Evolutionary conservation across 2,329 filamentous ascomycete species (phyloP).

Genomic region (Fusarium sp.): DNA sequence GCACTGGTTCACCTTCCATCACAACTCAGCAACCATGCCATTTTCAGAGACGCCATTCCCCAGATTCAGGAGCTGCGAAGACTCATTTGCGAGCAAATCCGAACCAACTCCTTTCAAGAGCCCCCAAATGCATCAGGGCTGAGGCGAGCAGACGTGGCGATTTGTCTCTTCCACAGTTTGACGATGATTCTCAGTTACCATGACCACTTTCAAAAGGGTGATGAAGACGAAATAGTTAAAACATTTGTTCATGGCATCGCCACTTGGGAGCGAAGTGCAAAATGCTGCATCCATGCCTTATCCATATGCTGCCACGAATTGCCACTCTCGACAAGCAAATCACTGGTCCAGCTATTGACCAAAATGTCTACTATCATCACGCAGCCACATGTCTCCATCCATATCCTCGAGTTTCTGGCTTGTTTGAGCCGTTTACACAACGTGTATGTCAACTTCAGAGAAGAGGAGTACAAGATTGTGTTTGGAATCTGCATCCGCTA

Average conservation of each 20-base stretch:
- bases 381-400: conserved; percentile 87
- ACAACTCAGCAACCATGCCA: conserved; percentile 87
- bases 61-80: conserved; percentile 81
- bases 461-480: conserved; percentile 91
- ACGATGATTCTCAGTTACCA: conserved; percentile 93
- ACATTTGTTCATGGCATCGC: conserved; percentile 87
- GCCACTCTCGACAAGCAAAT: conserved; percentile 85
- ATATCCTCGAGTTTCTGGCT: conserved; percentile 95
- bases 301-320: conserved; percentile 96
- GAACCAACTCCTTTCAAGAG: conserved; percentile 79
- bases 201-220: conserved; percentile 80
- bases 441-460: conserved; percentile 86
- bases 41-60: conserved; percentile 78
- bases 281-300: conserved; percentile 92
- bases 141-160: conserved; percentile 86
- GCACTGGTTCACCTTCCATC: conserved; percentile 85
- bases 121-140: conserved; percentile 82
- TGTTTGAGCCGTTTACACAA: conserved; percentile 85
- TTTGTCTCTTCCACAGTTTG: conserved; percentile 86
- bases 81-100: conserved; percentile 84
- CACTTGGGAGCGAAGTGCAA: conserved; percentile 85
- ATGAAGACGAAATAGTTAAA: conserved; percentile 89
- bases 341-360: conserved; percentile 84
- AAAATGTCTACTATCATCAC: conserved; percentile 98
- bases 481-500: conserved; percentile 97